Base-by-base conservation (phyloP, 2,329 filamentous ascomycete species). In the Phoma herbarum region DNA sequence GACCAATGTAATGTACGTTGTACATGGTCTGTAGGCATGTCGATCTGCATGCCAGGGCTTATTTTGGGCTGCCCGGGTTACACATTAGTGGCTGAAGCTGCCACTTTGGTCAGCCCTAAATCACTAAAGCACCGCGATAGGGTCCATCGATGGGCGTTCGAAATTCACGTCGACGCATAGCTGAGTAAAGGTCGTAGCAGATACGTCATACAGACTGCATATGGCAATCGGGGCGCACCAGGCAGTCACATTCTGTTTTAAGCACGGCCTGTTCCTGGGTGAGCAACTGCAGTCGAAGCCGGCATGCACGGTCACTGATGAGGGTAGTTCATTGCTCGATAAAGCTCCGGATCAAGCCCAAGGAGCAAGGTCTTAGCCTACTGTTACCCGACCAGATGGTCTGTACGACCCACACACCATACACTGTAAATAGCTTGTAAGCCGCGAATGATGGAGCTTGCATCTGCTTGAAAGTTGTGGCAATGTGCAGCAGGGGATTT, bases 51-150 rank as follows among this genome's bases (percentile, higher is more conserved):
- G 12, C 37, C 49, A 35, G 28, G 31, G 49, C 55, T 58, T 58
- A 58, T 53, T 53, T 58, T 53, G 25, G 49, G 25, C 25, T 39
- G 23, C 20, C 18, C 39, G n/a, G 8, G 44, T 53, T 49, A 49
- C 55, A 53, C 44, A 6, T 49, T 7, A 39, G 50, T 59, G 56
- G 55, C 45, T 59, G 49, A 20, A 18, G 33, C 25, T 49, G 31
- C 25, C 44, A 7, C 14, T 9, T 53, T 10, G 22, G 45, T 59
- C 49, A 59, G 56, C 56, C 56, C 56, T 53, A 53, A 43, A 25
- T 33, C 28, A 35, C 25, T 23, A 23, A 35, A 18, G 10, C 42
- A 47, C 28, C 22, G 48, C 48, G 29, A 31, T 22, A 26, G 18
- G 23, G 26, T 35, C 26, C 20, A 23, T 42, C 11, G 10, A 37